Evolutionary conservation across 1,284 basidiomycete genomes (phyloP).

Genomic region (Puccinia brachypodii): DNA sequence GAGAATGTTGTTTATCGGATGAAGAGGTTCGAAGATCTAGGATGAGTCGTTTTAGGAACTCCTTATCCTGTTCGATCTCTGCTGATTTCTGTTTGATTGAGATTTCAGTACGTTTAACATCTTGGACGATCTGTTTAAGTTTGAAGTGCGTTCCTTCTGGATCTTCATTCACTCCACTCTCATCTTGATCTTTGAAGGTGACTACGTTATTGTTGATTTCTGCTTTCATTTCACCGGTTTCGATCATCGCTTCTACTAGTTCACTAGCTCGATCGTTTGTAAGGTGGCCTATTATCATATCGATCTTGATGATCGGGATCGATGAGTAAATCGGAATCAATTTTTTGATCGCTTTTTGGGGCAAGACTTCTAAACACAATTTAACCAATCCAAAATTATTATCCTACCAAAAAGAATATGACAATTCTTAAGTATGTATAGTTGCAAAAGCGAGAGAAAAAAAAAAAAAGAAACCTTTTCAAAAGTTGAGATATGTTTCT

Average conservation of each 20-base stretch:
- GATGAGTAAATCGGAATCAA: conserved; percentile 31
- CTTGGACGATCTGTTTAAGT: neutral
- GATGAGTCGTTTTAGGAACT: conserved; percentile 11
- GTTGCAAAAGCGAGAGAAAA: neutral
- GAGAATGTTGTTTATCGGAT: conserved; percentile 5
- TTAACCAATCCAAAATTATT: conserved; percentile 33
- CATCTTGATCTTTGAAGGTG: neutral
- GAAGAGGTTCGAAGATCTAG: neutral
- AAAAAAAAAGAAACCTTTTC: conserved; percentile 14
- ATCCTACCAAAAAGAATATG: conserved; percentile 28
- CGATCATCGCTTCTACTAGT: conserved; percentile 32
- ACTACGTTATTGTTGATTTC: too few species aligned
- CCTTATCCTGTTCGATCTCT: conserved; percentile 26
- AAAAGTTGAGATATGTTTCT: neutral
- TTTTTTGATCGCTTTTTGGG: conserved; percentile 23
- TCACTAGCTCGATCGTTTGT: neutral
- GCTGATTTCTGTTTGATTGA: neutral
- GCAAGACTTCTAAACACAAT: conserved; percentile 22
- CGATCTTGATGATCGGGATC: conserved; percentile 19
- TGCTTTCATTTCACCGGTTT: conserved; percentile 15
- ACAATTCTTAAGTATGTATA: neutral
- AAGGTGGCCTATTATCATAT: neutral
- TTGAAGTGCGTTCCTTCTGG: neutral
- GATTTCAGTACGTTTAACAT: neutral
- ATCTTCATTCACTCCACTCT: too few species aligned